Base-by-base conservation (phyloP, 805 yeast species). In the Lipomyces sp. region DNA sequence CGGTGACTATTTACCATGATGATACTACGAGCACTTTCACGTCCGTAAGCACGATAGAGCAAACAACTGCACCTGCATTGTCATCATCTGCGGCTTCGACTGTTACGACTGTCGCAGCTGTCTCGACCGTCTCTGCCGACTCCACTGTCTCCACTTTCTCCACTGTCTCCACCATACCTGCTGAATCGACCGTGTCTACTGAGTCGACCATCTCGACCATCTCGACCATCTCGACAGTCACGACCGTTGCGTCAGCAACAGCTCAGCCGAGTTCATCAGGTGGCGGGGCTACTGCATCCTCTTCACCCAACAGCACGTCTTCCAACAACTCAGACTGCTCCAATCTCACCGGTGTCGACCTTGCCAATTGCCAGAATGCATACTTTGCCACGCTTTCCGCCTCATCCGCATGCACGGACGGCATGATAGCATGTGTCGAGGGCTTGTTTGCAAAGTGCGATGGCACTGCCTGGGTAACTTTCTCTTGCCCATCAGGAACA, bases 401-500 rank as follows among this genome's bases (percentile, higher is more conserved):
- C 13, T 24, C 66, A 4, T 61, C 48, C 33, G 8, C 65, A 4
- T 64, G 76, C 66, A 56, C 67, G 4, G 83, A 80, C 37, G 90
- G 89, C 61, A 82, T 80, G 15, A 70, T 82, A 15, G 82, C 87
- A 3, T 87, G 91, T 33, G 73, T 81, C 4, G 77, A 78, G 70
- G 90, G 88, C 45, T 64, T 78, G 24, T 81, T 83, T 70, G 86
- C 89, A 18, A 77, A 86, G 56, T 87, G 90, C 77, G 81, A 84
- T 71, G 79, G 78, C 73, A 87, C 87, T 51, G 64, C 75, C 32
- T 88, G 91, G 91, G 88, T 84, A 13, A 74, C 72, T 24, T 80
- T 81, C 73, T 80, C 76, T 51, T 87, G 92, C 78, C 84, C 89
- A n/a, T 77, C 83, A 2, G 88, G 89, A 57, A 87, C 91, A 2